A percentile compares a stretch with the other conserved stretches of the same genome.
Conservation (phyloP, 2,329 filamentous ascomycete species). For the Trichoderma semiorbis region DNA sequence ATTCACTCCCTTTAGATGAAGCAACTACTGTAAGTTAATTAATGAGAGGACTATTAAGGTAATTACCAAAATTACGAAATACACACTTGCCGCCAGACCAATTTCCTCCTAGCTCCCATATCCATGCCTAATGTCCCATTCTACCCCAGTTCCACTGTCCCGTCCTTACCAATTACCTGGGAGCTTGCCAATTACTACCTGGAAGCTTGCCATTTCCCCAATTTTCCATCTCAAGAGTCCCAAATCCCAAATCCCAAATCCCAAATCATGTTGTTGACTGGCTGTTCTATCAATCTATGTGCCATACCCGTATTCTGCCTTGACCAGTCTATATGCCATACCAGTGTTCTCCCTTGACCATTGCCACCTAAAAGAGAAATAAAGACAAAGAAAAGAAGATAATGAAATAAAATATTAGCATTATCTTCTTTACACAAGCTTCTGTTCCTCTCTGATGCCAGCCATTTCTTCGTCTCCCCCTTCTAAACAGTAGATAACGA, state of each 20-base stretch:
- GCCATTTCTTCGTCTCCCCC: background rate
- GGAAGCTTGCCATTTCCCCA: background rate
- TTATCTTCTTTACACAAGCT: too few relatives aligned
- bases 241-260: too few relatives aligned
- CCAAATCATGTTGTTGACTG: background rate
- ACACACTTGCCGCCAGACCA: background rate
- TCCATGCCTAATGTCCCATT: background rate
- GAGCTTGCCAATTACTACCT: background rate
- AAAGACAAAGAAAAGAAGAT: background rate
- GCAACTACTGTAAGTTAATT: background rate
- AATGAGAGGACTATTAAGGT: background rate
- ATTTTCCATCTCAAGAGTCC: background rate
- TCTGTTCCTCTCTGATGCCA: background rate
- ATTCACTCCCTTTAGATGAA: background rate
- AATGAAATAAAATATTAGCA: background rate
- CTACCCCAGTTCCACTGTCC: background rate
- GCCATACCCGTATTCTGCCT: background rate
- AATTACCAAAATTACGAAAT: background rate
- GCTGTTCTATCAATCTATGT: background rate
- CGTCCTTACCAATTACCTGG: background rate
- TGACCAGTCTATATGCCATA: background rate
- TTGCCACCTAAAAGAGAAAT: background rate
- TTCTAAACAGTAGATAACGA: background rate
- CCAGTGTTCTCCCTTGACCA: background rate
- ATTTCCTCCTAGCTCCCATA: background rate